Evolutionary conservation across 352 stramenopile genomes (phyloP), one percentile per base, ranked within the genome.

Genomic region (Phytophthora sojae): DNA sequence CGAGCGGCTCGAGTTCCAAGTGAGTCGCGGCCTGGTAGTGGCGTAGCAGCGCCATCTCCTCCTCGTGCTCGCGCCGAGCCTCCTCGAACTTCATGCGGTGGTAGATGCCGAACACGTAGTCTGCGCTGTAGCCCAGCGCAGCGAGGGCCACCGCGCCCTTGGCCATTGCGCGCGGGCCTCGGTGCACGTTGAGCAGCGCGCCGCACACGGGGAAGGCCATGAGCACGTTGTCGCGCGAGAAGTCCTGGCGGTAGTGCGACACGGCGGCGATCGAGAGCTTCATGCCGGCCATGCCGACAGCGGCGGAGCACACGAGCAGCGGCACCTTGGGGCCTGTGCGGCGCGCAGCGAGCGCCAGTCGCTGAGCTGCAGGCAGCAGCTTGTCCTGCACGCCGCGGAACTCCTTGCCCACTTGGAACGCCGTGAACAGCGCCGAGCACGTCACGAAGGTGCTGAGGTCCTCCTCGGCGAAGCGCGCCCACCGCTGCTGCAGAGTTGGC

Each of bases 221-320:
- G 52, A 88, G 55, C 21, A 89, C 69, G 50, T 85, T 91, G 21
- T 71, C 71, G 57, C 79, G 79, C 37, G 83, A 84, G 59, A 88
- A 89, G 71, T 91, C 83, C 49, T 85, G 73, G 15, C 83, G 83
- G 39, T 67, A 71, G 56, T 82, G 70, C 47, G 80, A 74, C 50
- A 91, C 83, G 7, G 70, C 77, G 0, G 63, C 64, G 57, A 89
- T 75, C 45, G 71, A 83, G 32, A 86, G 44, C 66, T 91, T 91
- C 76, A 91, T 88, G 44, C 79, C 83, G 35, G 81, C 69, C 45
- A 91, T 84, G 19, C 80, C 83, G 2, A 89, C 69, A 6, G 77
- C 75, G 0, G 75, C 67, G 0, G 83, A 87, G 54, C 75, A 62
- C 37, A 77, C 69, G 12, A 86, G 69, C 17, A 77, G 47, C 21